Conservation (phyloP, 2,329 filamentous ascomycete genomes). For the Zalaria obscura region DNA sequence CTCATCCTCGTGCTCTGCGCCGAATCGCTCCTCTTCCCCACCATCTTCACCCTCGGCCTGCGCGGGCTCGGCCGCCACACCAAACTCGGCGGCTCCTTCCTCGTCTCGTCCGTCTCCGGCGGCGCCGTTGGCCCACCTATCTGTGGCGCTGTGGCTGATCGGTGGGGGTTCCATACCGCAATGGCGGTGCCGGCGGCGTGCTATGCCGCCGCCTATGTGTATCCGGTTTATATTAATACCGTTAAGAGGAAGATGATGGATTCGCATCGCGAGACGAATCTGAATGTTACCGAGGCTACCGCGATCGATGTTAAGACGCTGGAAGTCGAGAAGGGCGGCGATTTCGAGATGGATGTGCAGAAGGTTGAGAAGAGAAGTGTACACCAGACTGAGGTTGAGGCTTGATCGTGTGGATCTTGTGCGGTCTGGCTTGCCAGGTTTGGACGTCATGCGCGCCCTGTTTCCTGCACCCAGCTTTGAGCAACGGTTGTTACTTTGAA, state of each 20-base stretch:
- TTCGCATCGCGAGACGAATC: slow-evolving; percentile 22
- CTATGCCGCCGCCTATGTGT: slow-evolving; percentile 36
- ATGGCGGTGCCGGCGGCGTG: slow-evolving; percentile 39
- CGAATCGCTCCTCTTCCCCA: slow-evolving; percentile 45
- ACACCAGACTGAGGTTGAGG: background rate
- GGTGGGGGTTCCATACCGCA: slow-evolving; percentile 30
- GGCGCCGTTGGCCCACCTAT: slow-evolving; percentile 43
- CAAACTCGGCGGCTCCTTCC: slow-evolving; percentile 39
- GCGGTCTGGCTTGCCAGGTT: too few relatives aligned
- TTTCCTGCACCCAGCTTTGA: too few relatives aligned
- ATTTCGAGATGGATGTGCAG: background rate
- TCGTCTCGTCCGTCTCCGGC: slow-evolving; percentile 40
- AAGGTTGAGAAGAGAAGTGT: background rate
- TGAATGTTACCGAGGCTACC: background rate
- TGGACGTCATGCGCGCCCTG: too few relatives aligned
- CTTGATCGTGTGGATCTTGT: too few relatives aligned
- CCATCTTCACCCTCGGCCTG: slow-evolving; percentile 43
- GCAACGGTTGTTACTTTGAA: too few relatives aligned
- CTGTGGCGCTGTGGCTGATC: slow-evolving; percentile 29
- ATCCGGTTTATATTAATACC: slow-evolving; percentile 40
- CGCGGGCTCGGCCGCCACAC: slow-evolving; percentile 44
- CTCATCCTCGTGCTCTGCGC: slow-evolving; percentile 42
- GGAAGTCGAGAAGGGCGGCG: background rate
- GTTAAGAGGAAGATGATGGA: slow-evolving; percentile 33
- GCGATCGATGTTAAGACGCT: background rate